Base-by-base conservation (phyloP, 2,329 filamentous ascomycete species). In the Aspergillus carbonarius region DNA sequence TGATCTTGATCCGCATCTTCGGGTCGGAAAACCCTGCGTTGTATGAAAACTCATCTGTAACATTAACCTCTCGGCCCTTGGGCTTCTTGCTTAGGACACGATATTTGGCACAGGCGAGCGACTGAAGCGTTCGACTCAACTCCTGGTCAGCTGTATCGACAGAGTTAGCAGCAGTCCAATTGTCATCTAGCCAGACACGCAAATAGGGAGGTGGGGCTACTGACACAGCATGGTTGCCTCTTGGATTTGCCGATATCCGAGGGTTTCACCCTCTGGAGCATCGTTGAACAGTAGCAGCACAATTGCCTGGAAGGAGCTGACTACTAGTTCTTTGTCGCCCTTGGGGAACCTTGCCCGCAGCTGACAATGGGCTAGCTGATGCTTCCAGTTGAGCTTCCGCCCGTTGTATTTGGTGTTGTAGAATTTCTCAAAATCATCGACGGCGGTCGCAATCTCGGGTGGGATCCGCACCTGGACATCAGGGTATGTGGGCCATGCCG, bases 1-100 rank as follows among this genome's bases (percentile, higher is more conserved):
- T 99, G 81, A 99, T 97, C 81, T 99, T 99, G 78, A 99, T 88
- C 57, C 92, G 87, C 76, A 91, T 90, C 75, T 95, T 96, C 18
- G 88, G 83, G 70, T 97, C 89, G 2, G 79, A 79, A 76, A 99
- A 99, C 15, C 74, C 73, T 46, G 83, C 76, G 78, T 97, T 97
- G 70, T 96, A 88, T 0, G 85, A 86, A 70, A 99, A 99, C 0
- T 88, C 90, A 76, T 99, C 96, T 0, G 85, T 91, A 0, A 81
- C 71, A 59, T 84, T 83, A 65, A 99, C 87, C 0, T 99, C 93
- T 55, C 88, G 86, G 54, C 91, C 89, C 74, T 91, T 92, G 35
- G 95, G 95, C 61, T 88, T 85, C 76, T 99, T 99, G 44, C 79
- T 83, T 17, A 99, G 82, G 10, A 97, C 91, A 6, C 92, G 88